A percentile compares a stretch with the other conserved stretches of the same genome.
phyloP scores from a whole-genome alignment of 2,329 filamentous ascomycete species.

The Colletotrichum sp. region DNA sequence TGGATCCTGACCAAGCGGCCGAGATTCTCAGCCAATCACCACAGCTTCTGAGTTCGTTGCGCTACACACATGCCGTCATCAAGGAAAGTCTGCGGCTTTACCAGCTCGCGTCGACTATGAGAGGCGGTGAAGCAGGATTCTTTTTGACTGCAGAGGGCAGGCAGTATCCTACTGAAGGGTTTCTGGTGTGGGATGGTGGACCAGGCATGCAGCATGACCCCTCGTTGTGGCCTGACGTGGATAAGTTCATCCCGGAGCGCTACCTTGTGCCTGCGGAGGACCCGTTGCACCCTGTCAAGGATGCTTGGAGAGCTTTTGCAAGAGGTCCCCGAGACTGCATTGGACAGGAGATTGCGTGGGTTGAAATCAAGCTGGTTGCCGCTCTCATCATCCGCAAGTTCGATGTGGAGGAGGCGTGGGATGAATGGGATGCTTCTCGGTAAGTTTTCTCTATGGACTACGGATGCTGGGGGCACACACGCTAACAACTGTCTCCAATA shows the following conservation, averaged over 20 bases:
- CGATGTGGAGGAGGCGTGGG: slow-evolving; percentile 1
- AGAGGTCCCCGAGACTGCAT: slow-evolving; percentile 61
- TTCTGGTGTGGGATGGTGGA: slow-evolving; percentile 44
- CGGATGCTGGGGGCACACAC: neutral
- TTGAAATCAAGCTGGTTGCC: slow-evolving; percentile 49
- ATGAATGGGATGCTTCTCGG: slow-evolving; percentile 48
- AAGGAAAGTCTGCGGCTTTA: slow-evolving; percentile 41
- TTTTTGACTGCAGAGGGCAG: slow-evolving; percentile 45
- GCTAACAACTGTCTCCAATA: neutral
- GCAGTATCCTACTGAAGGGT: slow-evolving; percentile 47
- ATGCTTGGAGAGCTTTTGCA: slow-evolving; percentile 59
- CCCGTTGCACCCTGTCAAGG: slow-evolving; percentile 23
- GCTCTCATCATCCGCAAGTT: slow-evolving; percentile 9
- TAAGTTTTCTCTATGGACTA: slow-evolving; percentile 15
- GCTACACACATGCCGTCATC: slow-evolving; percentile 41
- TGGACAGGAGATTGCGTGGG: slow-evolving; percentile 60
- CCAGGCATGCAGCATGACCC: slow-evolving; percentile 38
- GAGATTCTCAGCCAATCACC: slow-evolving; percentile 22
- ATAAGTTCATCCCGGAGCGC: slow-evolving; percentile 42
- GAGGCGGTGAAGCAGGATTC: slow-evolving; percentile 31
- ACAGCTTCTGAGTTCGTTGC: slow-evolving; percentile 34
- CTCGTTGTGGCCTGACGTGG: slow-evolving; percentile 31
- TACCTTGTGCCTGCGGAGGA: slow-evolving; percentile 27
- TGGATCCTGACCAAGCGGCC: slow-evolving; percentile 27
- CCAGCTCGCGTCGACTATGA: slow-evolving; percentile 31